Percentiles rank a stretch among this genome's conserved stretches.
phyloP scores from a whole-genome alignment of 768 basidiomycete species.

The Pleurotus sapidus region DNA sequence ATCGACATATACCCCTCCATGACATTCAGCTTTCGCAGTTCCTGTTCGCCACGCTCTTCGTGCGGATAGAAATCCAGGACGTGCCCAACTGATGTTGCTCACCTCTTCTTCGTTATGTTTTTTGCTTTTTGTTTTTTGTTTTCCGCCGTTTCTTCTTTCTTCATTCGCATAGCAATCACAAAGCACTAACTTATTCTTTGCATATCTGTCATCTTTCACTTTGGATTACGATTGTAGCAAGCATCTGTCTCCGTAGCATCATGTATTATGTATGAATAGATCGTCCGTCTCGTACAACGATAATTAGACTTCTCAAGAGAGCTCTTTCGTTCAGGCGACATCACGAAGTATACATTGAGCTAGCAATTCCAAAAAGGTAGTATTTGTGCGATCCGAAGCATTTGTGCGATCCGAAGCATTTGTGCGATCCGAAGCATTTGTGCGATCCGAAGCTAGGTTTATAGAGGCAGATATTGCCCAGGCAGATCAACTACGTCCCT shows the following conservation, averaged over 20 bases:
- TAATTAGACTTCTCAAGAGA: too few species aligned
- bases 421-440: too few species aligned
- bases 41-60: constrained; percentile 92
- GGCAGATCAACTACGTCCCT: too few species aligned
- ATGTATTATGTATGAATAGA: neutral
- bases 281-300: neutral
- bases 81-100: neutral
- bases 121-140: neutral
- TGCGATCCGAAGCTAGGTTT: too few species aligned
- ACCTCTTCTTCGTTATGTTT: neutral
- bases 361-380: too few species aligned
- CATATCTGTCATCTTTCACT: neutral
- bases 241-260: too few species aligned
- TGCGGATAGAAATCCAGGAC: constrained; percentile 53
- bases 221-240: too few species aligned
- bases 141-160: neutral
- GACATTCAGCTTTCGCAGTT: constrained; percentile 87
- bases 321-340: neutral
- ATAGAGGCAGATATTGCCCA: too few species aligned
- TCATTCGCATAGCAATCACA: neutral
- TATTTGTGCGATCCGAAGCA: too few species aligned
- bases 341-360: too few species aligned
- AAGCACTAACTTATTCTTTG: neutral
- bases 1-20: constrained; percentile 90
- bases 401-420: too few species aligned